These are phyloP conservation scores for Rubus idaeus DNA, from an alignment of 306 rosid species.

Conservation along the genomic window DNA sequence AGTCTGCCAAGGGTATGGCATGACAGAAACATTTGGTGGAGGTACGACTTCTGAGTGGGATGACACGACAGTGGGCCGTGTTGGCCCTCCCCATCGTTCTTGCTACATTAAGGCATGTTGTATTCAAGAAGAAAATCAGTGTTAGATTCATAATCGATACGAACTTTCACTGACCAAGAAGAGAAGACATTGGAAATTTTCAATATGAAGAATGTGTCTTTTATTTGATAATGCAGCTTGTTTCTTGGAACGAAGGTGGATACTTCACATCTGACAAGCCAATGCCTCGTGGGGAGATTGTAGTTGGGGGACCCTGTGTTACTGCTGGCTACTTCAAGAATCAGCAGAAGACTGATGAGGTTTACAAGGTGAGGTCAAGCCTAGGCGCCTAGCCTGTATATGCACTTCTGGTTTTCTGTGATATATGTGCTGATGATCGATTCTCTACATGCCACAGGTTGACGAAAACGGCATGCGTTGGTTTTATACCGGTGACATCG, in stretches of 20 bases:
- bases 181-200: background rate
- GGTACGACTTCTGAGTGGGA: constrained; percentile 82
- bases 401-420: background rate
- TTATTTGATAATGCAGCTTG: constrained; percentile 58
- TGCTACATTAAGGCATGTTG: constrained; percentile 61
- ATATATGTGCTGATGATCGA: background rate
- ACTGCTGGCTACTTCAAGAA: constrained; percentile 91
- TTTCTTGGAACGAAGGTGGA: constrained; percentile 95
- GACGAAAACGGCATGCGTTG: constrained; percentile 84
- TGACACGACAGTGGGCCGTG: constrained; percentile 84
- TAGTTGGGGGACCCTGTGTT: constrained; percentile 72
- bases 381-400: background rate
- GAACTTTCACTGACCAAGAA: too few relatives aligned
- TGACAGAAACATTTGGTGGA: constrained; percentile 96
- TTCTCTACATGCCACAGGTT: constrained; percentile 42
- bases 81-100: constrained; percentile 93
- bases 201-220: constrained; percentile 18
- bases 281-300: constrained; percentile 93
- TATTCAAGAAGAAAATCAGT: background rate
- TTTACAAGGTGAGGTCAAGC: constrained; percentile 60
- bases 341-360: constrained; percentile 76
- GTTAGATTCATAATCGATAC: background rate
- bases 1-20: constrained; percentile 86
- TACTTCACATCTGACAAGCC: constrained; percentile 80
- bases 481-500: constrained; percentile 87